Percentiles rank a stretch among this genome's conserved stretches.
Evolutionary conservation across 2,329 filamentous ascomycete species (phyloP).

Genomic region (Ophiocordyceps sinensis): DNA sequence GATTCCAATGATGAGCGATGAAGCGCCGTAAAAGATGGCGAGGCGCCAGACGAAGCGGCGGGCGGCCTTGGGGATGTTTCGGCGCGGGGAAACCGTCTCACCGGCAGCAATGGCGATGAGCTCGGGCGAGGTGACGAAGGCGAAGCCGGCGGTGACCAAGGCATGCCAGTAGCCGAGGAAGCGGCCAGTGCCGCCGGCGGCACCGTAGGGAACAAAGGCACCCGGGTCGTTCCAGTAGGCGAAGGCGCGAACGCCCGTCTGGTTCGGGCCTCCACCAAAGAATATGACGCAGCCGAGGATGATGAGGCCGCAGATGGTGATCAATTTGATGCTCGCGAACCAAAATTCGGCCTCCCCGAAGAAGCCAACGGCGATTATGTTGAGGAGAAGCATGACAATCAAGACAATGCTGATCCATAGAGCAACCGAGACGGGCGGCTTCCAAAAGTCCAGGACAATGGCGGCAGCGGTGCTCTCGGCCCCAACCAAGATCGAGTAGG

Average conservation of each 20-base stretch:
- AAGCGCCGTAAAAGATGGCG: conserved; percentile 48
- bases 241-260: conserved; percentile 31
- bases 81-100: conserved; percentile 48
- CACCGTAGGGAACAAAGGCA: conserved; percentile 33
- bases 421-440: conserved; percentile 31
- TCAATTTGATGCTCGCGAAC: conserved; percentile 45
- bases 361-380: conserved; percentile 40
- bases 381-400: conserved; percentile 36
- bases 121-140: conserved; percentile 49
- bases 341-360: conserved; percentile 50
- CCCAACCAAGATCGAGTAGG: conserved; percentile 41
- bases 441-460: conserved; percentile 48
- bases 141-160: conserved; percentile 43
- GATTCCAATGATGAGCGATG: conserved; percentile 45
- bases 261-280: conserved; percentile 37
- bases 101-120: conserved; percentile 49
- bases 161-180: conserved; percentile 46
- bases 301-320: conserved; percentile 43
- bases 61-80: conserved; percentile 52
- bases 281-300: conserved; percentile 41
- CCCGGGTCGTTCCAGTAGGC: conserved; percentile 22
- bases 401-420: conserved; percentile 48
- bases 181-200: conserved; percentile 28
- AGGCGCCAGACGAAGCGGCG: conserved; percentile 47
- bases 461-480: conserved; percentile 43